Percentiles rank a stretch among this genome's conserved stretches.
Evolutionary conservation across 2,329 filamentous ascomycete species (phyloP).

Genomic region (Coniosporium tulheliwenetii): DNA sequence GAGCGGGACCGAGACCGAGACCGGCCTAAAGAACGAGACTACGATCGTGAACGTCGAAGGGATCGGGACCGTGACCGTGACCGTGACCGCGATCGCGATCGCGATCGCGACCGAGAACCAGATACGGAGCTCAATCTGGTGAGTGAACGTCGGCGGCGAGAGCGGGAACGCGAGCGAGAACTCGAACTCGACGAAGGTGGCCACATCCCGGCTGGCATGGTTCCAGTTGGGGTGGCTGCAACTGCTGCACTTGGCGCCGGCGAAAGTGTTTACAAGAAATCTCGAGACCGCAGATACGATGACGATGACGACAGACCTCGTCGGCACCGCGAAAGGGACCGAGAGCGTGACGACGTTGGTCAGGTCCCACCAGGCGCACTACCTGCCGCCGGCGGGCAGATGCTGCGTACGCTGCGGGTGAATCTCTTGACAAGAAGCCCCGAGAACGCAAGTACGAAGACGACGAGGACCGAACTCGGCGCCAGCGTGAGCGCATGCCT

Average conservation of each 20-base stretch:
- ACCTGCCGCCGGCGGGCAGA: neutral
- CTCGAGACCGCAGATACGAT: constrained; percentile 7
- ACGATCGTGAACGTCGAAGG: constrained; percentile 12
- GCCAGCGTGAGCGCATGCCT: neutral
- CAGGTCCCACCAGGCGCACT: neutral
- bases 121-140: no score
- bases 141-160: no score
- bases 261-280: constrained; percentile 4
- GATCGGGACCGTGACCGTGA: constrained; percentile 15
- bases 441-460: constrained; percentile 10
- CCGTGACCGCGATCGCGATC: constrained; percentile 10
- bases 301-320: constrained; percentile 8
- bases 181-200: constrained; percentile 1
- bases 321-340: constrained; percentile 6
- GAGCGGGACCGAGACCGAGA: constrained; percentile 5
- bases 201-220: constrained; percentile 4
- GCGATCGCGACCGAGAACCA: constrained; percentile 11
- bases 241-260: constrained; percentile 5
- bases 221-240: constrained; percentile 7
- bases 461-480: constrained; percentile 2
- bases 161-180: neutral
- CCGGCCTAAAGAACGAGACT: constrained; percentile 2
- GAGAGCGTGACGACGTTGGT: constrained; percentile 7
- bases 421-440: no score
- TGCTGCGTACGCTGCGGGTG: no score